Evolutionary conservation across 179 eudicot species (phyloP), one percentile per base, ranked within the genome.

Genomic region (Drosera spatulata): DNA sequence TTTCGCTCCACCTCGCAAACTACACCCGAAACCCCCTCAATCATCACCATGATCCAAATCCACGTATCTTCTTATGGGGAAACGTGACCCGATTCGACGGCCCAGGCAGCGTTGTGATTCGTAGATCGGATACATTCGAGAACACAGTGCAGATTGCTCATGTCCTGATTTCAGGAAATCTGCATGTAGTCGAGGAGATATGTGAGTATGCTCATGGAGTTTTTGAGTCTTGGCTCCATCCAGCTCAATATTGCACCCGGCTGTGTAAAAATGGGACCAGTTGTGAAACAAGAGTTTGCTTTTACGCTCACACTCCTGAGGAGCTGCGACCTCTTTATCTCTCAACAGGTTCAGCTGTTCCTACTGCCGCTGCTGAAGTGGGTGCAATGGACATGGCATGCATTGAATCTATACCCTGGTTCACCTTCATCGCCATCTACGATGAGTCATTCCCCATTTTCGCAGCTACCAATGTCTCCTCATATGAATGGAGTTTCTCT

Each of bases 181-280:
- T 2, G 68, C 82, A 3, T 84, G 89, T 56, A 72, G 89, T 59
- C 74, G 82, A 22, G 89, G 84, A 3, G 89, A 84, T 55, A 76
- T 84, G 89, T 64, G 89, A 80, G 64, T 83, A 83, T 62, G 89
- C 89, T 53, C 89, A 83, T 66, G 89, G 85, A 9, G 88, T 83
- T 48, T 80, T 83, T 69, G 88, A 83, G 71, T 77, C 81, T 61
- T 83, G 88, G 88, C 82, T 83, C 47, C 88, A 83, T 61, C 88
- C 85, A 1, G 88, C 88, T 61, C 85, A 80, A 41, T 84, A 84
- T 56, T 75, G 80, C 3, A 84, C 89, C 22, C 66, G 84, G 43
- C 76, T 81, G 4, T 84, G 86, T 61, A 84, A 84, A 59, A 86
- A 84, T 63, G 86, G 85, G 12, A 77, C 76, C 0, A 67, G 74